Evolutionary conservation across 2,329 filamentous ascomycete species (phyloP), one percentile per base, ranked within the genome.

Genomic region (Xylaria hypoxylon): DNA sequence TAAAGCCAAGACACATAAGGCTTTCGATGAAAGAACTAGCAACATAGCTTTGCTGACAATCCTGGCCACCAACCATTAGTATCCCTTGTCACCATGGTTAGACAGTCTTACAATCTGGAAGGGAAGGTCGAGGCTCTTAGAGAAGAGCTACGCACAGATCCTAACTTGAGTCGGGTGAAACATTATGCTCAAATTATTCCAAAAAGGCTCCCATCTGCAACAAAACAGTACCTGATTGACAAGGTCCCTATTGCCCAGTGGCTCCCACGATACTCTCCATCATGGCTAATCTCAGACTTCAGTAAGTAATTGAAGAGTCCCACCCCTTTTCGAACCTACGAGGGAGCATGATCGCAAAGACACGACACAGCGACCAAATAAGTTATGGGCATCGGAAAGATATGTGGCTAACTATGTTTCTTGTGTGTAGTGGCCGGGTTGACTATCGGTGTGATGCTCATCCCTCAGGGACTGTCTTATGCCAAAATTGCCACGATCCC

Each of bases 201-300:
- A 8, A 69, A 66, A 35, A 77, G 76, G n/a, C 69, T 89, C 0
- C 87, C 88, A 0, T 82, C 83, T 2, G 85, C 83, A 8, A 79
- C 86, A 1, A 80, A 76, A 5, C 82, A 87, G 56, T 90, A 91
- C 71, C 77, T 87, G 6, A 67, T 84, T 38, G 86, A 88, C 67
- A 90, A 90, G 74, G 79, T 89, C 2, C 89, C 88, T 1, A 85
- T 90, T 47, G 77, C 87, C 8, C 83, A 86, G 56, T 91, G 89
- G 89, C 80, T 90, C 0, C 87, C 89, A 11, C 81, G 81, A 51
- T 91, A 91, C 75, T 82, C 87, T 19, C 83, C 81, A 5, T 79
- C 83, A 81, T 91, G 88, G 88, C 73, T 90, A 1, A 65, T 87
- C 19, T 87, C 87, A 72, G 88, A 91, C 73, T 76, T 85, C 11